Evolutionary conservation across 2,329 filamentous ascomycete species (phyloP), one percentile per base, ranked within the genome.

Genomic region (Verticillium alfalfae): DNA sequence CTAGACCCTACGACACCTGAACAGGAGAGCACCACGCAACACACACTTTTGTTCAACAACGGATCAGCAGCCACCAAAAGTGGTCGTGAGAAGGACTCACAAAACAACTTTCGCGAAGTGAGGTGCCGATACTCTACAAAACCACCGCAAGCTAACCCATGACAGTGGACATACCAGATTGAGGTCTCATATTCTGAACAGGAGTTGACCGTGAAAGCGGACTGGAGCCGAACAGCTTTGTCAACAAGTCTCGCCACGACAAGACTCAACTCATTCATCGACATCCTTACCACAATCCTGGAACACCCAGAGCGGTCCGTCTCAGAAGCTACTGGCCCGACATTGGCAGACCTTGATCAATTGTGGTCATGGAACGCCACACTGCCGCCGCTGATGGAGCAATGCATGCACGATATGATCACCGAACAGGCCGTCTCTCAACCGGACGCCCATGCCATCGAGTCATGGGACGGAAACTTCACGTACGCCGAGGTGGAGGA

Each of bases 381-480:
- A 1, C 67, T 81, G 2, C 77, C 79, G 1, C 71, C 75, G 0
- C 72, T 73, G 2, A 67, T 82, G 22, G 67, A 75, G 18, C 70
- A 68, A 56, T 80, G 78, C 64, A 79, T 81, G 72, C 81, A 83
- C 63, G 77, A 81, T 52, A 68, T 82, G 61, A 75, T 84, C 60
- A 70, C 72, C 10, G 72, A 76, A 13, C 73, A 74, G 58, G 76
- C 76, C 13, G 65, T 62, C 13, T 62, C 66, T 31, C 71, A 75
- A 3, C 79, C 80, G 1, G 66, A 73, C n/a, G 71, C 73, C 26
- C 65, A 73, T 5, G 81, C 81, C 34, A 73, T 83, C n/a, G 69
- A 78, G 60, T 81, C 81, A 0, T 83, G 79, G 79, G 81, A 83
- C 62, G 80, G 81, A 38, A 67, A 68, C 60, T 74, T 81, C 59